Percentiles rank a stretch among this genome's conserved stretches.
Conservation (phyloP, 148 eudicot species). For the Salicornia ramosissima region DNA sequence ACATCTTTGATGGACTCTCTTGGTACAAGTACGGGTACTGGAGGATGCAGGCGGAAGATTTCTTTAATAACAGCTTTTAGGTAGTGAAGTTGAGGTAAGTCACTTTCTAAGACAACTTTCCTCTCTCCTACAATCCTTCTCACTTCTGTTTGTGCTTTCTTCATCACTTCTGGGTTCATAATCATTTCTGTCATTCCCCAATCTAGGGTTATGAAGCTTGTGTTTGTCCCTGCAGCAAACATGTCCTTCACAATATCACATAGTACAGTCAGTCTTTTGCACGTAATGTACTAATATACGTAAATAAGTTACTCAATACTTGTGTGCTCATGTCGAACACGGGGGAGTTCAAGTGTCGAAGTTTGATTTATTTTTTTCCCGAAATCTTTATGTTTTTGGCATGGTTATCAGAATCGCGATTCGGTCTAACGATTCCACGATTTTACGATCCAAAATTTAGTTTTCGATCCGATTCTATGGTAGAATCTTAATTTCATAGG, state of each 20-base stretch:
- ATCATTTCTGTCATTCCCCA: slow-evolving; percentile 62
- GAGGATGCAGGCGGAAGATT: slow-evolving; percentile 46
- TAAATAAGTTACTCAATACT: too few species aligned
- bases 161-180: slow-evolving; percentile 37
- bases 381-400: too few species aligned
- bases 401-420: too few species aligned
- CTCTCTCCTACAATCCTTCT: slow-evolving; percentile 28
- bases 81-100: slow-evolving; percentile 41
- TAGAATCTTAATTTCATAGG: too few species aligned
- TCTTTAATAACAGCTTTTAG: slow-evolving; percentile 53
- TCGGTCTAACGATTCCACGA: too few species aligned
- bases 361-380: too few species aligned
- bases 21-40: slow-evolving; percentile 52
- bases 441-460: too few species aligned
- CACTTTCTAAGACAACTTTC: slow-evolving; percentile 35
- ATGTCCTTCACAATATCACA: slow-evolving; percentile 42
- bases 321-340: too few species aligned
- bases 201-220: slow-evolving; percentile 45
- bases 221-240: slow-evolving; percentile 59
- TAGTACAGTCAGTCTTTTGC: too few species aligned
- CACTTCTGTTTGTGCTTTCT: slow-evolving; percentile 51
- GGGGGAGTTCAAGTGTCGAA: too few species aligned
- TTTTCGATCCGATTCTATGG: too few species aligned
- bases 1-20: slow-evolving; percentile 45
- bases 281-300: too few species aligned